Evolutionary conservation across 1,284 basidiomycete species (phyloP).

Genomic region (Malassezia japonica): DNA sequence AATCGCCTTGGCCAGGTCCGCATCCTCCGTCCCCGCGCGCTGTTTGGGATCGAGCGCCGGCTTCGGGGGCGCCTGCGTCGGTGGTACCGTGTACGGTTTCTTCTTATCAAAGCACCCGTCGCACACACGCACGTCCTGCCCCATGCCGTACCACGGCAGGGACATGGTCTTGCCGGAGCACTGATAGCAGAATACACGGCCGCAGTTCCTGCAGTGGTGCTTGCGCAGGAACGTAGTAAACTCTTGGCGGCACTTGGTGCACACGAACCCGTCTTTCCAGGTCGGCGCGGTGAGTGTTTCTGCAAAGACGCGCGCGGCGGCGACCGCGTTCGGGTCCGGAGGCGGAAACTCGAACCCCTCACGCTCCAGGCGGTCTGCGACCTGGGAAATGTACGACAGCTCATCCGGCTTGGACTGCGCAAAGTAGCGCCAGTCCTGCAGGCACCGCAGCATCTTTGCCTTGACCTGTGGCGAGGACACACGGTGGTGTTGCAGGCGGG

Average conservation of each 20-base stretch:
- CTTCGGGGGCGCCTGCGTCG: slow-evolving; percentile 2
- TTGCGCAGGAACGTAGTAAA: slow-evolving; percentile 96
- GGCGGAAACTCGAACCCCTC: slow-evolving; percentile 73
- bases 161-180: slow-evolving; percentile 79
- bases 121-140: slow-evolving; percentile 86
- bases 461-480: slow-evolving; percentile 71
- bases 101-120: slow-evolving; percentile 60
- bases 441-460: slow-evolving; percentile 63
- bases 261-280: slow-evolving; percentile 92
- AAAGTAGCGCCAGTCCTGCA: slow-evolving; percentile 87
- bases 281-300: slow-evolving; percentile 60
- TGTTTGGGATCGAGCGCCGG: slow-evolving; percentile 12
- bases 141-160: slow-evolving; percentile 86
- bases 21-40: slow-evolving; percentile 55
- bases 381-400: slow-evolving; percentile 44
- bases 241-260: slow-evolving; percentile 77
- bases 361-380: slow-evolving; percentile 27
- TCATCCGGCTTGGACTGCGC: slow-evolving; percentile 67
- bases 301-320: slow-evolving; percentile 34
- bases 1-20: slow-evolving; percentile 86
- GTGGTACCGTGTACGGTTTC: slow-evolving; percentile 3
- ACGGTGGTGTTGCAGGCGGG: slow-evolving; percentile 60
- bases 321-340: slow-evolving; percentile 59
- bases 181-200: slow-evolving; percentile 86
- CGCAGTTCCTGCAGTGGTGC: slow-evolving; percentile 97